Evolutionary conservation across 192 early-diverging fungal genomes (phyloP).

Genomic region (Coemansia sp.): DNA sequence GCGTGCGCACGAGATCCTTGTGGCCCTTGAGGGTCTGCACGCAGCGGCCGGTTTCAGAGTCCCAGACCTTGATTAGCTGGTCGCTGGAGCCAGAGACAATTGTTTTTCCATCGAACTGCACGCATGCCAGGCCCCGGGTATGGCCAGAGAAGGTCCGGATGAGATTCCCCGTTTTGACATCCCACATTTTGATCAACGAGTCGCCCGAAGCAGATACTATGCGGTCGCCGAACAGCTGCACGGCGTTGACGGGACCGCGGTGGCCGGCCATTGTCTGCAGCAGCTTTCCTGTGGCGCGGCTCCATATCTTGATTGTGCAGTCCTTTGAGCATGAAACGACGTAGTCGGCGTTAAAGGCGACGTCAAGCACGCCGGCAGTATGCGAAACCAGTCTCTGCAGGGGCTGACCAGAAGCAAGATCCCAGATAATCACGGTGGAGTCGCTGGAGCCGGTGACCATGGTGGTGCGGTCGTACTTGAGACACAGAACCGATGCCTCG

Average conservation of each 20-base stretch:
- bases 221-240: constrained; percentile 67
- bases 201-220: constrained; percentile 87
- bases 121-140: constrained; percentile 74
- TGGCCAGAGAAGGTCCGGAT: constrained; percentile 79
- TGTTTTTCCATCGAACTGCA: constrained; percentile 74
- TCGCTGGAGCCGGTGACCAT: constrained; percentile 88
- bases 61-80: constrained; percentile 81
- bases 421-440: constrained; percentile 81
- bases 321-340: constrained; percentile 93
- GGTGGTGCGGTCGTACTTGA: constrained; percentile 72
- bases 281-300: constrained; percentile 58
- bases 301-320: constrained; percentile 86
- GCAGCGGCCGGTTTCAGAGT: constrained; percentile 64
- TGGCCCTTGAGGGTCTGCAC: constrained; percentile 63
- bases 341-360: constrained; percentile 70
- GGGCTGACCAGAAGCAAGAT: constrained; percentile 54
- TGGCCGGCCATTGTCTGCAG: constrained; percentile 74
- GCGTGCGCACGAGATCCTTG: constrained; percentile 75
- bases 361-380: constrained; percentile 75
- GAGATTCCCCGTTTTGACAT: constrained; percentile 64
- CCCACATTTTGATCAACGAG: constrained; percentile 76
- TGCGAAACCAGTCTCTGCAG: constrained; percentile 68
- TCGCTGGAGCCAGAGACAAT: constrained; percentile 83
- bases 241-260: constrained; percentile 91
- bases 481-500: constrained; percentile 68